These are phyloP conservation scores for Thalia dealbata DNA, from an alignment of 176 grass and related monocot genomes.

Conservation along the genomic window DNA sequence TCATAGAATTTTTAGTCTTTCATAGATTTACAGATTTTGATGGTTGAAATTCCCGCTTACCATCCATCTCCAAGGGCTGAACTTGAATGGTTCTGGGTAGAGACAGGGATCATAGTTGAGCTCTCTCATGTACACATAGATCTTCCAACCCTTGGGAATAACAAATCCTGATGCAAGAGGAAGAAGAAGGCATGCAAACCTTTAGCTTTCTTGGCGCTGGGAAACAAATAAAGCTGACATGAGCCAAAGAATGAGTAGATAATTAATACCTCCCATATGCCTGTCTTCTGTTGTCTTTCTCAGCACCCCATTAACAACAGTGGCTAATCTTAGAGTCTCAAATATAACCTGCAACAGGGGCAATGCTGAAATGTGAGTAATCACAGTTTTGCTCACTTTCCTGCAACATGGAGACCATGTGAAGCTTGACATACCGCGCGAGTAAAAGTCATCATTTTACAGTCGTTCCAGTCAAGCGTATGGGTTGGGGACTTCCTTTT, in stretches of 20 bases:
- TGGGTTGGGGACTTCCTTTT: constrained; percentile 1
- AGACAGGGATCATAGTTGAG: constrained; percentile 16
- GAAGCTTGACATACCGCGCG: too few relatives aligned
- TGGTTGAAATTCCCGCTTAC: neutral
- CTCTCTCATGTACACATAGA: constrained; percentile 17
- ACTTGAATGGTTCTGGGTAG: constrained; percentile 16
- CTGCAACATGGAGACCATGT: too few relatives aligned
- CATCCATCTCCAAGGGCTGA: constrained; percentile 20
- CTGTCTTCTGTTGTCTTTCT: constrained; percentile 10
- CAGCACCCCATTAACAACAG: constrained; percentile 14
- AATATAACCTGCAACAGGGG: constrained; percentile 14
- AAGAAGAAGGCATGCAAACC: neutral
- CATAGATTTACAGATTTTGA: too few relatives aligned
- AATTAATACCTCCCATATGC: constrained; percentile 4
- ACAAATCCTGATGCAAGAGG: constrained; percentile 2
- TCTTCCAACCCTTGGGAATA: constrained; percentile 14
- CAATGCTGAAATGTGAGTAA: neutral
- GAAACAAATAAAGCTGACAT: neutral
- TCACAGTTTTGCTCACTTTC: neutral
- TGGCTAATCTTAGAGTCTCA: constrained; percentile 17
- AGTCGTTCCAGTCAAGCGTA: constrained; percentile 10
- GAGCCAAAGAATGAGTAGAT: neutral
- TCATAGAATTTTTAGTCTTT: too few relatives aligned
- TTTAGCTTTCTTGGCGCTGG: too few relatives aligned
- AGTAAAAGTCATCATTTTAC: constrained; percentile 16